A percentile compares a stretch with the other conserved stretches of the same genome.
phyloP scores from a whole-genome alignment of 352 stramenopile genomes.

The Phytophthora pinifolia region DNA sequence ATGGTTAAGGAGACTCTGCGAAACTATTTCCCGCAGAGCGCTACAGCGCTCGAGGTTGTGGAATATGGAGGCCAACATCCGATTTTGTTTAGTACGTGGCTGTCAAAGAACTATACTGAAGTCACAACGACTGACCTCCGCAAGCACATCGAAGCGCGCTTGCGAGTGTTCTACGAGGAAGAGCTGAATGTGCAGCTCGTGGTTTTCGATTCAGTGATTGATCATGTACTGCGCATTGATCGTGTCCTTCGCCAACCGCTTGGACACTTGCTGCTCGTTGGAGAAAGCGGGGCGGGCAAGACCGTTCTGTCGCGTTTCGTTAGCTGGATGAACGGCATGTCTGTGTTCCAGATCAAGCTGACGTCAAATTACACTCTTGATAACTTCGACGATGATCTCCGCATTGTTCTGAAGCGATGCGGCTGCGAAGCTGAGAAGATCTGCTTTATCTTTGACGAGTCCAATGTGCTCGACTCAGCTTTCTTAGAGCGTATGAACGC shows the following conservation, averaged over 20 bases:
- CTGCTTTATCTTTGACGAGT: conserved; percentile 99
- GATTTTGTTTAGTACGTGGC: conserved; percentile 98
- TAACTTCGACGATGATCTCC: conserved; percentile 99
- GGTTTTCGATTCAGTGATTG: conserved; percentile 99
- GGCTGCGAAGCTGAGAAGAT: conserved; percentile 99
- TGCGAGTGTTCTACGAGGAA: conserved; percentile 99
- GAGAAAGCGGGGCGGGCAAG: conserved; percentile 98
- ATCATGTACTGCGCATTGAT: conserved; percentile 98
- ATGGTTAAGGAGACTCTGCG: conserved; percentile 83
- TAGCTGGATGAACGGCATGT: conserved; percentile 99
- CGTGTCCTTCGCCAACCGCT: conserved; percentile 98
- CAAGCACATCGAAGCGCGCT: conserved; percentile 95
- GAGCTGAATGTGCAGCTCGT: conserved; percentile 99
- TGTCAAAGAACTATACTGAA: conserved; percentile 97
- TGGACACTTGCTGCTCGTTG: conserved; percentile 98
- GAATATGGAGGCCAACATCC: conserved; percentile 87
- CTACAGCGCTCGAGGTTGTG: conserved; percentile 67
- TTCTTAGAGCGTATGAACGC: conserved; percentile 99
- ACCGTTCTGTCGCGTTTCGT: conserved; percentile 99
- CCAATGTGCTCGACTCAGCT: conserved; percentile 96
- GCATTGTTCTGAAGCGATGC: conserved; percentile 96
- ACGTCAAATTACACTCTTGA: conserved; percentile 98
- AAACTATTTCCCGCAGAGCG: conserved; percentile 83
- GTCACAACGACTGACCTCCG: conserved; percentile 93
- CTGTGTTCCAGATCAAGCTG: conserved; percentile 99